Evolutionary conservation across 441 rosid species (phyloP).

Genomic region (Isatis lusitanica): DNA sequence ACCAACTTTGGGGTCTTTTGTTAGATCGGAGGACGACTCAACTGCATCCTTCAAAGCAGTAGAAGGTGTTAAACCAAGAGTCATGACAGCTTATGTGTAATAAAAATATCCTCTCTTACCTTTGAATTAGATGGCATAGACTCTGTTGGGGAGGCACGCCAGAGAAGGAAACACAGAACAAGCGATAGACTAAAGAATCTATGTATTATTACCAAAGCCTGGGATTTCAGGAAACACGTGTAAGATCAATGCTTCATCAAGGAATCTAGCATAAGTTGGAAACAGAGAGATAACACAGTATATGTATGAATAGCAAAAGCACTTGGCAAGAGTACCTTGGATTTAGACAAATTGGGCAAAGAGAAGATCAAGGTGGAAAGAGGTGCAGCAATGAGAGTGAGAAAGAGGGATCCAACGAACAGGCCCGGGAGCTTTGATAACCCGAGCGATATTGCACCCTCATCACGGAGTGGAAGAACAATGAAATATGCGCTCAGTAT

Average conservation of each 20-base stretch:
- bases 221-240: slow-evolving; percentile 52
- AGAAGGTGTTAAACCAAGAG: slow-evolving; percentile 25
- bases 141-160: slow-evolving; percentile 63
- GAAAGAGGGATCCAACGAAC: slow-evolving; percentile 72
- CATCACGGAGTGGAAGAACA: slow-evolving; percentile 84
- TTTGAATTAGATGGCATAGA: slow-evolving; percentile 42
- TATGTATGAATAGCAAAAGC: background rate
- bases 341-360: slow-evolving; percentile 72
- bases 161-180: slow-evolving; percentile 70
- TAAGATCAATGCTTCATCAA: slow-evolving; percentile 24
- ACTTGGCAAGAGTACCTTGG: slow-evolving; percentile 49
- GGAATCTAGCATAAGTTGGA: background rate
- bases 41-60: slow-evolving; percentile 47
- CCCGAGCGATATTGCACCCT: slow-evolving; percentile 83
- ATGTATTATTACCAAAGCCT: slow-evolving; percentile 91
- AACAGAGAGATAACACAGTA: background rate
- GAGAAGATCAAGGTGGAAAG: slow-evolving; percentile 83
- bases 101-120: slow-evolving; percentile 41
- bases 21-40: slow-evolving; percentile 40
- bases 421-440: slow-evolving; percentile 75
- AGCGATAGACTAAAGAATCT: slow-evolving; percentile 91
- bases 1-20: slow-evolving; percentile 38
- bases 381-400: slow-evolving; percentile 88
- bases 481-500: slow-evolving; percentile 85
- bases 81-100: background rate